Evolutionary conservation across 73 alveolate species (phyloP), one percentile per base, ranked within the genome.

Genomic region (Diophrys sp.): DNA sequence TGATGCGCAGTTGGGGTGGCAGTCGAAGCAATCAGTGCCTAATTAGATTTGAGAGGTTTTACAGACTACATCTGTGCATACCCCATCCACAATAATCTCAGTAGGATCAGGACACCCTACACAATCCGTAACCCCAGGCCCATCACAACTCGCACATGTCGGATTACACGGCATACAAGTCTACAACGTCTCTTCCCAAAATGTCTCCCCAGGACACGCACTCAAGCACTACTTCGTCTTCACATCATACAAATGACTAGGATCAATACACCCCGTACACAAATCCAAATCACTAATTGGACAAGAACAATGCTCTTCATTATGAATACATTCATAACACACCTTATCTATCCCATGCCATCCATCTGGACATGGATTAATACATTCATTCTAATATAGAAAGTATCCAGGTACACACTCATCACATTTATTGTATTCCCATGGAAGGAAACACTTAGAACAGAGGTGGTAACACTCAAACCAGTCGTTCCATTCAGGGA

Each of bases 311-410:
- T 44, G 62, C 62, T 44, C 62, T 44, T 44, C 62, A 44, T 44
- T 44, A 44, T 44, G 62, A 44, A 44, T 44, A 44, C 62, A 44
- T 44, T 44, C 62, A 44, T 44, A 44, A 18, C 62, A 44, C n/a
- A 44, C 62, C 62, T 44, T 44, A 44, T 44, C 62, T 11, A 44
- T 44, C 62, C 62, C 62, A 44, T 44, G 62, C 62, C 62, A 44
- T 44, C 62, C 62, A 44, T 11, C 62, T 11, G 62, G 62, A 44
- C 62, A 44, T 18, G 62, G 62, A 44, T 44, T 44, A 44, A 44
- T 44, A 18, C 62, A 44, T 44, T 44, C 5, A 11, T 44, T 44
- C 62, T 44, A 44, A 44, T 44, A 44, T 11, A 44, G 62, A 18
- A 44, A 44, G 18, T 44, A 44, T 5, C 62, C 62, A 44, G 62